Evolutionary conservation across 2,329 filamentous ascomycete species (phyloP).

Genomic region (Sporothrix mexicana): DNA sequence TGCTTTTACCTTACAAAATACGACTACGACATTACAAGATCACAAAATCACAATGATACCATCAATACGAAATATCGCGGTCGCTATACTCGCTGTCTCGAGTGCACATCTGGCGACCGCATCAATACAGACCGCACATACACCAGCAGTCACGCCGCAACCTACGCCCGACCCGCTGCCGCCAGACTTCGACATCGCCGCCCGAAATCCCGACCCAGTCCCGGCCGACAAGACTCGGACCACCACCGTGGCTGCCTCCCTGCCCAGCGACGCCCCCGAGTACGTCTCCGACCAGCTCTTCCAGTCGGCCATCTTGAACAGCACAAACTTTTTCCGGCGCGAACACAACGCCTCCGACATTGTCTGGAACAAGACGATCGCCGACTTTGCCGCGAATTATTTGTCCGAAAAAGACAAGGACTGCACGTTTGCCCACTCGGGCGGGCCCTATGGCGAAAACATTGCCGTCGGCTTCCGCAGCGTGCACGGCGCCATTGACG

Average conservation of each 20-base stretch:
- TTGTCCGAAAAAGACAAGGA: slow-evolving; percentile 44
- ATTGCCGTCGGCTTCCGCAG: slow-evolving; percentile 71
- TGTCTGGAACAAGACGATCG: slow-evolving; percentile 69
- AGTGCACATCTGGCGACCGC: background rate
- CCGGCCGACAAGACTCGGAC: slow-evolving; percentile 38
- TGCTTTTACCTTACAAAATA: background rate
- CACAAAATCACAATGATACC: slow-evolving; percentile 8
- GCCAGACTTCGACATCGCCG: slow-evolving; percentile 6
- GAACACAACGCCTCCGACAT: slow-evolving; percentile 66
- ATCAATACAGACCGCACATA: background rate
- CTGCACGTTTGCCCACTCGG: slow-evolving; percentile 61
- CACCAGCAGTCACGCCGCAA: background rate
- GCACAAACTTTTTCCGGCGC: slow-evolving; percentile 69
- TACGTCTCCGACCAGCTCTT: slow-evolving; percentile 49
- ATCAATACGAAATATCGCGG: background rate
- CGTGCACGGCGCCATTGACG: slow-evolving; percentile 60
- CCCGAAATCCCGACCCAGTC: background rate
- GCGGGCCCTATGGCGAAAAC: slow-evolving; percentile 75
- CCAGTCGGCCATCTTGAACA: slow-evolving; percentile 63
- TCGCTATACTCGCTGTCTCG: background rate
- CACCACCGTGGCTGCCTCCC: slow-evolving; percentile 44
- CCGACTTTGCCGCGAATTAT: slow-evolving; percentile 59
- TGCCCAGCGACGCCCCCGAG: slow-evolving; percentile 48
- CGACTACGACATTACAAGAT: background rate
- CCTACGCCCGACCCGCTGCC: slow-evolving; percentile 11